phyloP scores from a whole-genome alignment of 306 rosid genomes.

The Potentilla sterilis region DNA sequence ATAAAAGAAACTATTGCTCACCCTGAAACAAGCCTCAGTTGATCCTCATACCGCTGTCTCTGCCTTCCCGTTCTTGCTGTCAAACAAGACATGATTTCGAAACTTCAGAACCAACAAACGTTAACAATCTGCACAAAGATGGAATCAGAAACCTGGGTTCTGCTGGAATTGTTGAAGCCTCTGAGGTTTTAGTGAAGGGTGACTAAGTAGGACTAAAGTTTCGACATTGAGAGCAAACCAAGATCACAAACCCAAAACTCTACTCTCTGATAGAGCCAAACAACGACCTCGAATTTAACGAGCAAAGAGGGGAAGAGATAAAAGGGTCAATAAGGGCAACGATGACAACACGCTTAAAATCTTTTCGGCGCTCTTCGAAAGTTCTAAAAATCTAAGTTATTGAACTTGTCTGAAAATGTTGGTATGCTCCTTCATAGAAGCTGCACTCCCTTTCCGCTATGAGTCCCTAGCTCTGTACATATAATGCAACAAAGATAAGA shows the following conservation, averaged over 20 bases:
- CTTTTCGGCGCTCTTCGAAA: slow-evolving; percentile 13
- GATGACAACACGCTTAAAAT: slow-evolving; percentile 14
- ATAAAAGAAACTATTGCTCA: background rate
- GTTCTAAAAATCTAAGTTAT: slow-evolving; percentile 6
- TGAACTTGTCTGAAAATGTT: slow-evolving; percentile 1
- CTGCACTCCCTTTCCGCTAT: slow-evolving; percentile 6
- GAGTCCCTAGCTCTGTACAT: background rate
- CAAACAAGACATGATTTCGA: slow-evolving; percentile 21
- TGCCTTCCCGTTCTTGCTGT: slow-evolving; percentile 33
- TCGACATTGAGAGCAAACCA: background rate
- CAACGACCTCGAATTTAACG: slow-evolving; percentile 1
- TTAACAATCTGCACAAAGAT: background rate
- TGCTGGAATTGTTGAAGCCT: background rate
- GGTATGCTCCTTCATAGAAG: slow-evolving; percentile 20
- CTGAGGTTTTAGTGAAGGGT: background rate
- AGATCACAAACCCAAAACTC: background rate
- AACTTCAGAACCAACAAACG: background rate
- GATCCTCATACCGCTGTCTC: slow-evolving; percentile 32
- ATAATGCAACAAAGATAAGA: background rate
- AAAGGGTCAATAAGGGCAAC: slow-evolving; percentile 24
- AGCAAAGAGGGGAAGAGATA: background rate
- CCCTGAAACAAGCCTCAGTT: slow-evolving; percentile 38
- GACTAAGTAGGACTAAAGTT: background rate
- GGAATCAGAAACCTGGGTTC: slow-evolving; percentile 1
- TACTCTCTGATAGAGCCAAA: background rate